Evolutionary conservation across 2,329 filamentous ascomycete genomes (phyloP), one percentile per base, ranked within the genome.

Genomic region (Nothopassalora personata): DNA sequence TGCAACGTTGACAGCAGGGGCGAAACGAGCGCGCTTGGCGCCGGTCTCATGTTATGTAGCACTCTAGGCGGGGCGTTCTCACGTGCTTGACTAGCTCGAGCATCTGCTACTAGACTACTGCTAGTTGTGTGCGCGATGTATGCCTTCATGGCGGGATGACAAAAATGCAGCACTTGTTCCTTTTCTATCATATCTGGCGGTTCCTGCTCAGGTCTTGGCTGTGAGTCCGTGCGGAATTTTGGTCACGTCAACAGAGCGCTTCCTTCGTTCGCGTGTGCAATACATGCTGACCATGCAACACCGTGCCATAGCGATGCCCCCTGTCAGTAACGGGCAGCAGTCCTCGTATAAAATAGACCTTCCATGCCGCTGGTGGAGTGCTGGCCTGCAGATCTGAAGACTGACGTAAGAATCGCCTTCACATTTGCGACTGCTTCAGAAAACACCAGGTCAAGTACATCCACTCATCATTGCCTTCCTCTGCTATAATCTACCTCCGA

Each of bases 41-140:
- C 53, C 51, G 57, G 39, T 43, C 46, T 30, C 46, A 54, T 33
- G 56, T 55, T 58, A 62, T 59, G 61, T 59, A 52, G 57, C 57
- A 60, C 63, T 60, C 57, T 62, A 54, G 63, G 59, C 58, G 58
- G 23, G 60, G 63, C 63, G 61, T 58, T 59, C 39, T 60, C 33
- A 60, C 15, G 3, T 64, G 61, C 64, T 65, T 64, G 61, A 64
- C 60, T 62, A 63, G 64, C 55, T 60, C 52, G 49, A 64, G 62
- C 64, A 66, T 63, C 63, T 66, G 62, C 64, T 63, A 64, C 56
- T 63, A 64, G 64, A 63, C 62, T 60, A 62, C 63, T 62, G 64
- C 57, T 66, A 55, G 59, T 56, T 64, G 45, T 52, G 58, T 56
- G 57, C 60, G 61, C 59, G 62, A 64, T 63, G 61, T 62, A 63